Percentiles rank a stretch among this genome's conserved stretches.
These are phyloP conservation scores for Globisporangium carolinianum DNA, from an alignment of 352 stramenopile species.

Conservation along the genomic window DNA sequence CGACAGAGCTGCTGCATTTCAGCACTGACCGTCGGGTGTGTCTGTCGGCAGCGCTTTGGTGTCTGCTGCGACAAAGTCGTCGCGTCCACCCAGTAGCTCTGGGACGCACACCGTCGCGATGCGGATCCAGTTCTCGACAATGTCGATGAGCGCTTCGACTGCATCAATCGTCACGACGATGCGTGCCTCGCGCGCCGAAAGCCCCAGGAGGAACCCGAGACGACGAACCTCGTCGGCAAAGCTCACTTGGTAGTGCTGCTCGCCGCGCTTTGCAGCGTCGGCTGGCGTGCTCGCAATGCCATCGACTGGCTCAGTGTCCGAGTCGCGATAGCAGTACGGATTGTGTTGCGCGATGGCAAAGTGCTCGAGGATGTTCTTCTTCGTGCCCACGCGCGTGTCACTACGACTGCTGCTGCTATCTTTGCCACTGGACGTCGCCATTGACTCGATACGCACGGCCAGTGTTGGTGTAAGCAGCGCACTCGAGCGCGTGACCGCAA, in stretches of 20 bases:
- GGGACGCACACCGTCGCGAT: constrained; percentile 39
- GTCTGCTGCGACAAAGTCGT: background rate
- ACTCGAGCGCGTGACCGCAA: background rate
- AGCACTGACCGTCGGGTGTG: background rate
- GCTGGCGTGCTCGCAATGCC: background rate
- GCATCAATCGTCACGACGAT: constrained; percentile 54
- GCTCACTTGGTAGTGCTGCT: constrained; percentile 12
- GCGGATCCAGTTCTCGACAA: constrained; percentile 54
- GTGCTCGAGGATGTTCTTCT: constrained; percentile 68
- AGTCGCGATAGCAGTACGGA: constrained; percentile 63
- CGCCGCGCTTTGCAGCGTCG: constrained; percentile 13
- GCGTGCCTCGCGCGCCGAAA: constrained; percentile 47
- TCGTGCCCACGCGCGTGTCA: constrained; percentile 16
- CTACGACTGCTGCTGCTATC: background rate
- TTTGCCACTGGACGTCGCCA: too few species aligned
- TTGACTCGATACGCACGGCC: constrained; percentile 1
- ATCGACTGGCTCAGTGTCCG: constrained; percentile 15
- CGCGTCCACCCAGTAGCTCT: constrained; percentile 22
- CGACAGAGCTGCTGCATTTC: background rate
- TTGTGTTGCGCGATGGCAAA: constrained; percentile 69
- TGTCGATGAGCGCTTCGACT: constrained; percentile 56
- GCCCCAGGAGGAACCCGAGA: constrained; percentile 47
- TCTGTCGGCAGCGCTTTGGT: background rate
- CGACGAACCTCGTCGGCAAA: constrained; percentile 46
- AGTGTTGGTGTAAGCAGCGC: background rate